Percentiles rank a stretch among this genome's conserved stretches.
Evolutionary conservation across 2,329 filamentous ascomycete species (phyloP).

Genomic region (Alternaria hordeiaustralica): DNA sequence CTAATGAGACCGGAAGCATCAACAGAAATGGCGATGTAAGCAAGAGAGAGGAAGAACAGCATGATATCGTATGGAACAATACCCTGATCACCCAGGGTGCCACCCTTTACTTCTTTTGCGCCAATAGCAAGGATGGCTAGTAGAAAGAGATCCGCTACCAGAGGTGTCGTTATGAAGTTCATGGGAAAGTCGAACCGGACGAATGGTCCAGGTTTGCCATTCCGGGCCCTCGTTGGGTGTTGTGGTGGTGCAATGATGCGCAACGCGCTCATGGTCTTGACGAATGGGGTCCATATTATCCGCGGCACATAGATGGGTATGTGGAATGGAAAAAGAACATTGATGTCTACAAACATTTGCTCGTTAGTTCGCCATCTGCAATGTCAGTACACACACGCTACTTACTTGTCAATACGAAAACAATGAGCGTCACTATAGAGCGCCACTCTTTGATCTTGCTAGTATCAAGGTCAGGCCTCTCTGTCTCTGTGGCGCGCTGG

Average conservation of each 20-base stretch:
- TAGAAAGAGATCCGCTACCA: constrained; percentile 74
- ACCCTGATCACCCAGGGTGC: constrained; percentile 68
- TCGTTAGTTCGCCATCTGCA: not conserved
- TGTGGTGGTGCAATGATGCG: constrained; percentile 61
- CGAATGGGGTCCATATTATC: constrained; percentile 53
- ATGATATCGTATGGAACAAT: constrained; percentile 77
- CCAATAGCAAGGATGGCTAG: constrained; percentile 74
- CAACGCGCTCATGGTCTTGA: constrained; percentile 53
- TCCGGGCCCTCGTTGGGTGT: constrained; percentile 22
- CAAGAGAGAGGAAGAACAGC: constrained; percentile 74
- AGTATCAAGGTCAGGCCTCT: constrained; percentile 52
- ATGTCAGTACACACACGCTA: constrained; percentile 24
- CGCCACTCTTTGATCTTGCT: constrained; percentile 67
- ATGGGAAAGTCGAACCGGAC: constrained; percentile 66
- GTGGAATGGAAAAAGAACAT: constrained; percentile 73
- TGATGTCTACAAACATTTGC: constrained; percentile 60
- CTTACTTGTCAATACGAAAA: constrained; percentile 74
- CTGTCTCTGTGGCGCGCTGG: constrained; percentile 8
- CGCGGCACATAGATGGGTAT: constrained; percentile 68
- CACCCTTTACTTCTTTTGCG: constrained; percentile 69
- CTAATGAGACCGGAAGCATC: constrained; percentile 76
- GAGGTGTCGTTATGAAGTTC: constrained; percentile 73
- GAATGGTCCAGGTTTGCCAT: constrained; percentile 49
- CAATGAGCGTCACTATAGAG: constrained; percentile 72
- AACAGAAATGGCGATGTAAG: constrained; percentile 79